Evolutionary conservation across 1,139 yeast genomes (phyloP).

Genomic region (Saccharomyces hybrid): DNA sequence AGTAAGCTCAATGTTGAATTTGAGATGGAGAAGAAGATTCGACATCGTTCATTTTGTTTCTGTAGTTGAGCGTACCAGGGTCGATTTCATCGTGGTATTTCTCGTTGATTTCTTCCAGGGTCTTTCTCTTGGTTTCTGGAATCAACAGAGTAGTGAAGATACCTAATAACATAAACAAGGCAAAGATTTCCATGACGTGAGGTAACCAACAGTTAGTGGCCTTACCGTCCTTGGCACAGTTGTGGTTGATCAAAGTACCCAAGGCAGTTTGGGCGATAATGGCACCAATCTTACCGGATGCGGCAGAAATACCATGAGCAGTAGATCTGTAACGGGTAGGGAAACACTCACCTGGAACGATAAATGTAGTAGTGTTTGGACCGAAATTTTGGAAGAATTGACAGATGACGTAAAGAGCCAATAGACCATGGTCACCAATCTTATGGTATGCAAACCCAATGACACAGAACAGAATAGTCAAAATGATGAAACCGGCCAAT

Average conservation of each 20-base stretch:
- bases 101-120: slow-evolving; percentile 74
- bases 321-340: slow-evolving; percentile 97
- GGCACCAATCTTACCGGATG: slow-evolving; percentile 93
- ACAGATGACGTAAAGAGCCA: slow-evolving; percentile 66
- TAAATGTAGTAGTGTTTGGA: slow-evolving; percentile 92
- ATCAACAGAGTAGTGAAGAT: slow-evolving; percentile 53
- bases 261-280: slow-evolving; percentile 87
- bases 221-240: slow-evolving; percentile 50
- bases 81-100: slow-evolving; percentile 67
- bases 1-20: slow-evolving; percentile 8
- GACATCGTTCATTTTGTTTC: background rate
- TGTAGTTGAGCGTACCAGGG: slow-evolving; percentile 24
- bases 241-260: slow-evolving; percentile 75
- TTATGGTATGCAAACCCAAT: slow-evolving; percentile 77
- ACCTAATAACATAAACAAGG: slow-evolving; percentile 82
- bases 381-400: slow-evolving; percentile 88
- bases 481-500: slow-evolving; percentile 59
- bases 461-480: slow-evolving; percentile 52
- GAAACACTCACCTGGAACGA: slow-evolving; percentile 93
- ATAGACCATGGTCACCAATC: slow-evolving; percentile 53
- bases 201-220: slow-evolving; percentile 66
- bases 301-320: slow-evolving; percentile 97
- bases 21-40: slow-evolving; percentile 4
- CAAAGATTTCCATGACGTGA: slow-evolving; percentile 88
- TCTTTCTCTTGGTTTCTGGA: slow-evolving; percentile 87